Evolutionary conservation across 495 filamentous ascomycete species (phyloP), one percentile per base, ranked within the genome.

Genomic region (Jackrogersella minutella): DNA sequence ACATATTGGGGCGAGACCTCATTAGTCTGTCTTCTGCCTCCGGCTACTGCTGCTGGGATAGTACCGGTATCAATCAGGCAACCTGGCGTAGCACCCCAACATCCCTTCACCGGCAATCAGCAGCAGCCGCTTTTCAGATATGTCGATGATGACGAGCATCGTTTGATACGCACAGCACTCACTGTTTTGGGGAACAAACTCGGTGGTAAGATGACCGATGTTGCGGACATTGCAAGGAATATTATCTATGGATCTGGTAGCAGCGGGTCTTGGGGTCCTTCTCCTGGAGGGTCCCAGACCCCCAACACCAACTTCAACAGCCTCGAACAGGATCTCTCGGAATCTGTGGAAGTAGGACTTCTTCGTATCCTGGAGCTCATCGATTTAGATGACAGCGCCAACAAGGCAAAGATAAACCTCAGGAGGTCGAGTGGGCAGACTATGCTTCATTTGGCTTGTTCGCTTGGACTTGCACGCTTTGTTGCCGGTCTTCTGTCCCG

Each of bases 1-100:
- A 91, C 90, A 1, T 96, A 83, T 69, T 96, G 92, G 88, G 91
- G 91, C 19, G 86, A 90, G 51, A 88, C 85, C 40, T 90, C 90
- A 16, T 80, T 97, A n/a, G 91, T 96, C 37, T 96, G 92, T 71
- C 78, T 93, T 31, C 81, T 93, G 0, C 94, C 94, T 19, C 92
- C 93, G 2, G 87, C 88, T 26, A 76, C 85, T 10, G 80, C 81
- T 40, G 81, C 91, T 0, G 91, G 93, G 10, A 76, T 83, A 31
- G 94, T 97, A 1, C 80, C 84, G 7, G 91, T 97, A 26, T 88
- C 89, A 0, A 87, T 95, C 73, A 88, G 86, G 62, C 74, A 76
- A 16, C 82, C 85, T 67, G 69, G 82, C 64, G 31, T 62, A 2
- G 19, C 44, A 24, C 40, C 60, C 10, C 61, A 80, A 70, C 81